Base-by-base conservation (phyloP, 2,329 filamentous ascomycete species). In the Neocucurbitaria cava region DNA sequence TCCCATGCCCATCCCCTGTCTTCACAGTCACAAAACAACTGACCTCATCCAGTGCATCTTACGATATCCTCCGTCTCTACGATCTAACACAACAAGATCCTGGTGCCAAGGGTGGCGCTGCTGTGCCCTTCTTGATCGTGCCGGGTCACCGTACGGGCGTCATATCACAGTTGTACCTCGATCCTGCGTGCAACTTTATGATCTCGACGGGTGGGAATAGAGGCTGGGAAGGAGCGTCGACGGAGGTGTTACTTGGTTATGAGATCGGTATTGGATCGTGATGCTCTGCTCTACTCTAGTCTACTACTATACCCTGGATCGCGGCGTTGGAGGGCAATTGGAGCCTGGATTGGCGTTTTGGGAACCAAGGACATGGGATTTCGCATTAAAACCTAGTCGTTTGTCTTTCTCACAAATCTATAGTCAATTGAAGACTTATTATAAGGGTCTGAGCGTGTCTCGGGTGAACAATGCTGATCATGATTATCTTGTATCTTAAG, bases 11-110 rank as follows among this genome's bases (percentile, higher is more conserved):
- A n/a, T 18, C 30, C 31, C 18, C 35, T n/a, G 40, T 20, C n/a
- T 21, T 21, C 21, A 31, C 23, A n/a, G 13, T 35, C 15, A 33
- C 28, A 50, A 26, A 35, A n/a, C 56, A 45, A n/a, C 65, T 67
- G 40, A 63, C 45, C 21, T 20, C 2, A 8, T 9, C 20, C 36
- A 93, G 90, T 75, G 94, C 94, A 10, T 96, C 91, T 0, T 89
- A 96, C 71, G 94, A 98, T 70, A 98, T 98, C 64, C 83, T 99
- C 13, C 87, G 95, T 3, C 83, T 99, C 0, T 99, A 98, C 73
- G 95, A 99, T 71, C 81, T 98, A 17, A 86, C 87, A 41, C 85
- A 90, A 46, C 46, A 54, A 21, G 57, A 59, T 7, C 82, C 84
- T 21, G 78, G 82, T 1, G 81, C 83, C 35, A 91, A 88, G 68